Evolutionary conservation across 345 rosid genomes (phyloP), one percentile per base, ranked within the genome.

Genomic region (Camelina hispida): DNA sequence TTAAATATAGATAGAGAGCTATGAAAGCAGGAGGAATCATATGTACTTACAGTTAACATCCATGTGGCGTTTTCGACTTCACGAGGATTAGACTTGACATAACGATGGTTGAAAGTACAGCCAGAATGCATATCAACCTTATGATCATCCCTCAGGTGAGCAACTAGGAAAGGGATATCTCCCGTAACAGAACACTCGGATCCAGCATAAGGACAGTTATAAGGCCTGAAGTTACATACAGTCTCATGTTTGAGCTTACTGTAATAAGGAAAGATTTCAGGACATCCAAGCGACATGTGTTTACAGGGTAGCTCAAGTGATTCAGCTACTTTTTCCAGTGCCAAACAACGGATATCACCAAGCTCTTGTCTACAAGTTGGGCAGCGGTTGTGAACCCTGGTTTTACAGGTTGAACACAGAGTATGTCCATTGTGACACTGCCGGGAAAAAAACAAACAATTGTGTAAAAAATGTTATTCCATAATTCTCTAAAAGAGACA

Each of bases 381-480:
- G 51, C 98, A 93, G 17, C 97, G 86, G 67, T 91, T 93, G 61
- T 89, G 96, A 35, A 91, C 98, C 81, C 91, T 83, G 53, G 79
- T 83, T 86, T 93, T 93, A 83, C 98, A 91, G 53, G 91, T 88
- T 59, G 97, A 93, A 78, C 98, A 93, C 10, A 93, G 90, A 12
- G 98, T 93, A 76, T 91, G 98, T 28, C 98, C 98, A 71, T 93
- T 93, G 81, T 88, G 98, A 81, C 98, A 93, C 98, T 93, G 97
- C 83, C 68, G 53, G 4, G 7, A 7, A 66, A 20, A 20, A n/a
- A n/a, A n/a, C n/a, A n/a, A n/a, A n/a, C n/a, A n/a, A n/a, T n/a
- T n/a, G n/a, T n/a, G n/a, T n/a, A n/a, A n/a, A n/a, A n/a, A n/a
- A n/a, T n/a, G n/a, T n/a, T n/a, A n/a, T n/a, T n/a, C n/a, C n/a